phyloP scores from a whole-genome alignment of 2,329 filamentous ascomycete species.

The Botrytis aclada region DNA sequence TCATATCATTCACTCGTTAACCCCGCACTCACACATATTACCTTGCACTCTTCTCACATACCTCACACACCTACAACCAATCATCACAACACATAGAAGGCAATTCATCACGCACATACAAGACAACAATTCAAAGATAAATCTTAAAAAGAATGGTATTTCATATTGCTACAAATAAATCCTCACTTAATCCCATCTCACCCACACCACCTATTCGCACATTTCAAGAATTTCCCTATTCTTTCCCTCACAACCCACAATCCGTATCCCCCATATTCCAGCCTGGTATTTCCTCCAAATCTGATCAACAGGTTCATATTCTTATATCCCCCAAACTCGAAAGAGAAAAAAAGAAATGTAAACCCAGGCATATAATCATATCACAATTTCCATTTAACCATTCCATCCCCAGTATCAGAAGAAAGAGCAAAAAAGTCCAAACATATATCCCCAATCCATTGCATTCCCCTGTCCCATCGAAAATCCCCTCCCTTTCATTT shows the following conservation, averaged over 20 bases:
- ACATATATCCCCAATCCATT: constrained; percentile 9
- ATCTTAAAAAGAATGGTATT: constrained; percentile 12
- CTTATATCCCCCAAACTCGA: neutral
- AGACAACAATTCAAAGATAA: neutral
- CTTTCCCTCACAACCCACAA: neutral
- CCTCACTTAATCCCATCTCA: constrained; percentile 3
- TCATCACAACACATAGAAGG: neutral
- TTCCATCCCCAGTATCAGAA: constrained; percentile 1
- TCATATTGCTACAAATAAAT: constrained; percentile 21
- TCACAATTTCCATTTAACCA: constrained; percentile 17
- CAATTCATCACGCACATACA: no score
- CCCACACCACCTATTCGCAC: neutral
- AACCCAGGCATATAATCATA: constrained; percentile 20
- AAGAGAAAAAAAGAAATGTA: neutral
- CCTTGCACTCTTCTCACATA: no score
- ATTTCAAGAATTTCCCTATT: neutral
- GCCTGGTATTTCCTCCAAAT: constrained; percentile 11
- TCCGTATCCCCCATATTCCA: neutral
- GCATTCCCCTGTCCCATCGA: neutral
- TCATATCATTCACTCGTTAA: no score
- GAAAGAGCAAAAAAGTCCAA: constrained; percentile 1
- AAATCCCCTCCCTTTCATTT: neutral
- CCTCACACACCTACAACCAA: neutral
- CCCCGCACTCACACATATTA: neutral
- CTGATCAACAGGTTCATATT: constrained; percentile 14